Evolutionary conservation across 768 basidiomycete genomes (phyloP), one percentile per base, ranked within the genome.

Genomic region (Mycena filopes): DNA sequence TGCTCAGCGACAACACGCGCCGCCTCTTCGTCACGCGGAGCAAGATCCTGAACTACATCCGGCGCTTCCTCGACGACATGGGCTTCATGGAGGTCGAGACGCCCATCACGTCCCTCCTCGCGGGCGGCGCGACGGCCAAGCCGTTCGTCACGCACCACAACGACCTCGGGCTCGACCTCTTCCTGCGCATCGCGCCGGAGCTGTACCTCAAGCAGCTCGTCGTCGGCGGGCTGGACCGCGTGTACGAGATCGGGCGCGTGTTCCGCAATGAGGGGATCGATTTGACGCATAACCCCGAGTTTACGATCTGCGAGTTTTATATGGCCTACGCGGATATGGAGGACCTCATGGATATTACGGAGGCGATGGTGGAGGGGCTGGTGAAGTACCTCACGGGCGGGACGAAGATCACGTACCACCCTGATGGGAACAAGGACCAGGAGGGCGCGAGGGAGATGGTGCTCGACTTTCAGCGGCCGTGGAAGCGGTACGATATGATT

Each of bases 321-420:
- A 99, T 99, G 97, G 97, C 98, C 31, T 99, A 98, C 72, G 98
- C 98, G 63, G 98, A 99, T 77, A 96, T 97, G 96, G 92, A 94
- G 81, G 98, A 99, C 75, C 63, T 99, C 62, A 98, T 99, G 97
- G 98, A 98, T 43, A 85, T 99, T 61, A 99, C 98, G 18, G 98
- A 99, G 79, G 80, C 81, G 45, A 84, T 99, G 82, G 76, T 99
- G 20, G 93, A 96, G 73, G 94, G 96, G 10, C 80, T 99, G 79
- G 97, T 99, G 74, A 93, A 90, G 86, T 86, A 84, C 73, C 76
- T 99, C 60, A 96, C 89, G 0, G 87, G 89, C 42, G 95, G 84
- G 71, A 95, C 94, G 45, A 90, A 86, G 72, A 74, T 99, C 65
- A 84, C 80, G 33, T 99, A 89, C 82, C 95, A 98, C 75, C 98